These are phyloP conservation scores for Teunomyces funiuensis DNA, from an alignment of 805 yeast genomes.

Conservation along the genomic window DNA sequence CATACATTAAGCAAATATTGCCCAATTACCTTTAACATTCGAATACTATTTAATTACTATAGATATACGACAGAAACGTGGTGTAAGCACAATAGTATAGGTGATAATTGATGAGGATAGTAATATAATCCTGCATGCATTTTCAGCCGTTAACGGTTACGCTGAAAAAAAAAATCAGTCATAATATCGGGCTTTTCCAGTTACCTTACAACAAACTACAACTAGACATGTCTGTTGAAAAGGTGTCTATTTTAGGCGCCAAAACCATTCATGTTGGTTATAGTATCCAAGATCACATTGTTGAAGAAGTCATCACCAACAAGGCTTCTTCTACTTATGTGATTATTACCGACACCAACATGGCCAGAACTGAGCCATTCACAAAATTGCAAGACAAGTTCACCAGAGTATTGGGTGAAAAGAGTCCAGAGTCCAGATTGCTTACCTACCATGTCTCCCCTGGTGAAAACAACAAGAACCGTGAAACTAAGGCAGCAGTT, in stretches of 20 bases:
- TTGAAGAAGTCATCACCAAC: conserved; percentile 57
- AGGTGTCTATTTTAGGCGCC: conserved; percentile 75
- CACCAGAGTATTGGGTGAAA: conserved; percentile 28
- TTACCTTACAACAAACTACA: neutral
- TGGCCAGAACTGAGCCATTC: conserved; percentile 65
- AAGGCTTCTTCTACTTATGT: conserved; percentile 89
- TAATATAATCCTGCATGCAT: neutral
- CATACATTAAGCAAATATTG: conserved; percentile 31
- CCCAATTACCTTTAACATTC: conserved; percentile 12
- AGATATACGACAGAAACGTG: neutral
- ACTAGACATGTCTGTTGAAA: conserved; percentile 29
- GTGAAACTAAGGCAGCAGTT: conserved; percentile 87
- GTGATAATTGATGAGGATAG: neutral
- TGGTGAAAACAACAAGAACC: conserved; percentile 87
- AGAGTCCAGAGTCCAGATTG: conserved; percentile 60
- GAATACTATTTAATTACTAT: too few relatives aligned
- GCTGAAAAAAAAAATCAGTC: conserved; percentile 7
- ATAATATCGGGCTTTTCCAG: conserved; percentile 1
- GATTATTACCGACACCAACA: conserved; percentile 81
- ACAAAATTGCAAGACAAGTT: conserved; percentile 46
- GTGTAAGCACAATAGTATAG: neutral
- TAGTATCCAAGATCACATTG: conserved; percentile 72
- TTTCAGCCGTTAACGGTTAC: conserved; percentile 1
- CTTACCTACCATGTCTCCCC: conserved; percentile 79
- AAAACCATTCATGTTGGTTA: conserved; percentile 90